Conservation (phyloP, 1,284 basidiomycete genomes). For the Heterobasidion irregulare region DNA sequence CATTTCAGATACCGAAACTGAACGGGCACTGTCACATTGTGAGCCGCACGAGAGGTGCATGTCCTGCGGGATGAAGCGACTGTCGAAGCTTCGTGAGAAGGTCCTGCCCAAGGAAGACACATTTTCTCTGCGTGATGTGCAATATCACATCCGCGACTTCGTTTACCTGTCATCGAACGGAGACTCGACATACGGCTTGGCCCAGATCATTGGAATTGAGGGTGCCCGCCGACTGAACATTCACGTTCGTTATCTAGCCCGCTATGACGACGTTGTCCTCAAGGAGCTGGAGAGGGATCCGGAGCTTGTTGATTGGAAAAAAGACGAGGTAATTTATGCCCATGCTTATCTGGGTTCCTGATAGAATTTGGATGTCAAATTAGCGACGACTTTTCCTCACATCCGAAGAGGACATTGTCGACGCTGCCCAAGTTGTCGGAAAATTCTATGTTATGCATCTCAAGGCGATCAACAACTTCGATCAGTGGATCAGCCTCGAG, state of each 20-base stretch:
- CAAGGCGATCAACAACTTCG: slow-evolving; percentile 21
- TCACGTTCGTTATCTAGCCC: slow-evolving; percentile 31
- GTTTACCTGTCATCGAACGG: slow-evolving; percentile 37
- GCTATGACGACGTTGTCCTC: slow-evolving; percentile 30
- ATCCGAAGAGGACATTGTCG: slow-evolving; percentile 21
- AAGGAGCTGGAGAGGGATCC: slow-evolving; percentile 9
- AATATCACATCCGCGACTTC: slow-evolving; percentile 51
- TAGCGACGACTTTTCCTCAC: slow-evolving; percentile 35
- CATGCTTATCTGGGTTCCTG: not conserved
- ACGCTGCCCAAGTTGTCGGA: slow-evolving; percentile 26
- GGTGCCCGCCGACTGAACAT: slow-evolving; percentile 14
- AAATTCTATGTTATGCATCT: slow-evolving; percentile 17
- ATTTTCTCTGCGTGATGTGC: slow-evolving; percentile 26
- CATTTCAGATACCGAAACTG: slow-evolving; percentile 26
- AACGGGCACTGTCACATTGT: slow-evolving; percentile 22
- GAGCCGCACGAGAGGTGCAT: slow-evolving; percentile 32
- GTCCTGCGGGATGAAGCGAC: slow-evolving; percentile 31
- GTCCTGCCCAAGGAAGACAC: slow-evolving; percentile 20
- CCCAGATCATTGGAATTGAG: slow-evolving; percentile 38
- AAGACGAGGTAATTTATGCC: slow-evolving; percentile 23
- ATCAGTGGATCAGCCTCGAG: slow-evolving; percentile 38
- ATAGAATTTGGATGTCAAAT: not conserved
- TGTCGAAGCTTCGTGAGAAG: slow-evolving; percentile 15
- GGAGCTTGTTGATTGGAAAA: slow-evolving; percentile 4
- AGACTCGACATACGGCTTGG: slow-evolving; percentile 36